Percentiles rank a stretch among this genome's conserved stretches.
Evolutionary conservation across 2,329 filamentous ascomycete species (phyloP).

Genomic region (Clarireedia paspali): DNA sequence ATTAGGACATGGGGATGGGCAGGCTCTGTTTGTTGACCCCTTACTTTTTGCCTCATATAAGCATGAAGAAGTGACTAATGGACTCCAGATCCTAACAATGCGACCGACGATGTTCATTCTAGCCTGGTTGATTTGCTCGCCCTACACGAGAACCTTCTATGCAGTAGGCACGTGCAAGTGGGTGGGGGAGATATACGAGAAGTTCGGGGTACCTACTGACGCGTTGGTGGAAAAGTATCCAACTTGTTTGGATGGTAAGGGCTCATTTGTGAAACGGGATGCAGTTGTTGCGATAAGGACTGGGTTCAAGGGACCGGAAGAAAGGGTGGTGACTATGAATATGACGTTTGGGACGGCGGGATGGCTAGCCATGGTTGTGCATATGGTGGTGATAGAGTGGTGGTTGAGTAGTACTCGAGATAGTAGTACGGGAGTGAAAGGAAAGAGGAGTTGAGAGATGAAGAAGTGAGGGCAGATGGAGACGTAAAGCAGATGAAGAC

Average conservation of each 20-base stretch:
- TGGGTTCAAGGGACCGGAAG: not conserved
- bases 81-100: not conserved
- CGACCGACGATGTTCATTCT: not conserved
- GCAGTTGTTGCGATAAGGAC: not conserved
- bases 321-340: not conserved
- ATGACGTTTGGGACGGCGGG: not conserved
- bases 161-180: not conserved
- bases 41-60: not conserved
- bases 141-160: not conserved
- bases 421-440: not conserved
- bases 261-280: not conserved
- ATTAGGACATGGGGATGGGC: not conserved
- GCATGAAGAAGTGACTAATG: not conserved
- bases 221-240: not conserved
- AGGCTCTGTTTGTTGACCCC: not conserved
- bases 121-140: not conserved
- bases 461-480: too few species aligned
- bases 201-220: not conserved
- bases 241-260: not conserved
- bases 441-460: too few species aligned
- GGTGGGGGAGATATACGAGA: not conserved
- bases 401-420: not conserved
- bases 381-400: not conserved
- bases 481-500: too few species aligned
- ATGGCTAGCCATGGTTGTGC: not conserved